Percentiles rank a stretch among this genome's conserved stretches.
Conservation (phyloP, 768 basidiomycete species). For the Suillus cothurnatus region DNA sequence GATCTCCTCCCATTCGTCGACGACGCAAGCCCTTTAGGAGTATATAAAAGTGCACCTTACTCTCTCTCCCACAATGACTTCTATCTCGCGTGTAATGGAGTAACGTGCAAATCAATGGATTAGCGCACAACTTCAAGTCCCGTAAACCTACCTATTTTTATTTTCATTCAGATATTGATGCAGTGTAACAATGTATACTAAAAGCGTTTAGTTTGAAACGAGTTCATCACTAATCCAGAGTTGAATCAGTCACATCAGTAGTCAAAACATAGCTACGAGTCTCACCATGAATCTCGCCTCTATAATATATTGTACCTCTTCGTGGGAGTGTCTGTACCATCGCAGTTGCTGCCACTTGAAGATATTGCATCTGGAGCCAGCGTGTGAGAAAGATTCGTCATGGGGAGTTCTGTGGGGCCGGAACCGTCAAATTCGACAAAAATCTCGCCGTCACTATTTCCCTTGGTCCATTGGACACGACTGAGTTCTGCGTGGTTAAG, state of each 20-base stretch:
- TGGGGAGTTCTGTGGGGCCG: neutral
- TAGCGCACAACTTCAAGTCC: neutral
- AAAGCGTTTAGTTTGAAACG: neutral
- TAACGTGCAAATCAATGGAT: neutral
- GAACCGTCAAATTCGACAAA: neutral
- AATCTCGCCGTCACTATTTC: slow-evolving; percentile 38
- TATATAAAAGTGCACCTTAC: neutral
- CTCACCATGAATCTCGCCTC: too few species aligned
- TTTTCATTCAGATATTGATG: neutral
- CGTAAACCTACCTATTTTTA: neutral
- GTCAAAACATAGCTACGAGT: neutral
- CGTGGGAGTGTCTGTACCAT: neutral
- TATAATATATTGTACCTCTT: neutral
- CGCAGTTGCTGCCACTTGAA: neutral
- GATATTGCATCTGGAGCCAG: neutral
- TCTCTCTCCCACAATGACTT: neutral
- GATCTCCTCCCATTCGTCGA: neutral
- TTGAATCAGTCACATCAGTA: neutral
- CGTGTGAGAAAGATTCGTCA: neutral
- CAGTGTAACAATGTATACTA: neutral
- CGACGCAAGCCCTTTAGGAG: neutral
- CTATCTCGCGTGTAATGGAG: neutral
- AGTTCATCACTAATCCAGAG: neutral
- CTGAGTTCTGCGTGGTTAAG: slow-evolving; percentile 45
- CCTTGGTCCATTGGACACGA: slow-evolving; percentile 39